Conservation (phyloP, 441 rosid species). For the Omphalea diandra region DNA sequence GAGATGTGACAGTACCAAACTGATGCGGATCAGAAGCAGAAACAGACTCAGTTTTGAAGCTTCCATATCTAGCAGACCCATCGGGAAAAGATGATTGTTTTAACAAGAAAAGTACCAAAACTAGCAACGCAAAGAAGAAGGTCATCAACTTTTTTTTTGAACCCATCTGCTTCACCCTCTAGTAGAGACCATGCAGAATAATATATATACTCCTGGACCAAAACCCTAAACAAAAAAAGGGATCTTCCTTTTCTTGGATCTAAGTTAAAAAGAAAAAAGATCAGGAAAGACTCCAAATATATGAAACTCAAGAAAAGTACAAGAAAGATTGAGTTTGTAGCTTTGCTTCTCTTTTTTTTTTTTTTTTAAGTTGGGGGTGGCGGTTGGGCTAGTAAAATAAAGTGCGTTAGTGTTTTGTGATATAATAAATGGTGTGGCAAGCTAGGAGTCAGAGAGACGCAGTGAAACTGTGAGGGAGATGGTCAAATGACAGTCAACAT, state of each 20-base stretch:
- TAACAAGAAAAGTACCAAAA: slow-evolving; percentile 39
- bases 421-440: too few relatives aligned
- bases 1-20: too few relatives aligned
- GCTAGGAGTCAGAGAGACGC: neutral
- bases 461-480: slow-evolving; percentile 11
- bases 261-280: neutral
- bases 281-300: neutral
- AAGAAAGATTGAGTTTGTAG: too few relatives aligned
- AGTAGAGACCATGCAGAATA: slow-evolving; percentile 19
- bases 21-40: slow-evolving; percentile 21
- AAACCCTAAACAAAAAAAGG: slow-evolving; percentile 9
- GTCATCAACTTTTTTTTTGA: slow-evolving; percentile 35
- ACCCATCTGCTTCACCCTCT: slow-evolving; percentile 29
- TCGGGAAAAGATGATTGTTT: slow-evolving; percentile 24
- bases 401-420: too few relatives aligned
- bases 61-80: slow-evolving; percentile 36
- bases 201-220: neutral
- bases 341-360: too few relatives aligned
- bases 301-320: slow-evolving; percentile 11
- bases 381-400: neutral
- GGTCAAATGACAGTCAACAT: slow-evolving; percentile 35
- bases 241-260: slow-evolving; percentile 8
- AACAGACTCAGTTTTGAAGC: slow-evolving; percentile 34
- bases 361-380: neutral
- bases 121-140: slow-evolving; percentile 31